Percentiles rank a stretch among this genome's conserved stretches.
phyloP scores from a whole-genome alignment of 73 alveolate genomes.

The Paramecium sonneborni region DNA sequence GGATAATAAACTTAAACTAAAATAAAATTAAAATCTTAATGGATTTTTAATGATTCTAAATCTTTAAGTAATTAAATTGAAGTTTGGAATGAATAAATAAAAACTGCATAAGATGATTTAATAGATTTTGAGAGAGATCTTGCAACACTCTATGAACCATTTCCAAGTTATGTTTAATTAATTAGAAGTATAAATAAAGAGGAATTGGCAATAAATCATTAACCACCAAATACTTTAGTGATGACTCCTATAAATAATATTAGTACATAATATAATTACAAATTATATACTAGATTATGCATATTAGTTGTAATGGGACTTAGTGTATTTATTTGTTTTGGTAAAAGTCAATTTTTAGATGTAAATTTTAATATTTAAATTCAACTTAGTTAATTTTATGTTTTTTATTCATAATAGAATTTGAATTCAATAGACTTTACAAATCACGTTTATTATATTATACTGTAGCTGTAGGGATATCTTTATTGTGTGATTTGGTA shows the following conservation, averaged over 20 bases:
- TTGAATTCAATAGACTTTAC: neutral
- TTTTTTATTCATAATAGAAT: neutral
- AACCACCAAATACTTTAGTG: neutral
- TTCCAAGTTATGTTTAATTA: neutral
- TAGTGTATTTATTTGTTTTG: slow-evolving; percentile 13
- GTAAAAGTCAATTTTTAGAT: neutral
- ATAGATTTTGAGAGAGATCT: slow-evolving; percentile 16
- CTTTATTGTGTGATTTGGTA: slow-evolving; percentile 7
- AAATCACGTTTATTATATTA: neutral
- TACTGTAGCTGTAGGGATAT: neutral
- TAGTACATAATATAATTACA: neutral
- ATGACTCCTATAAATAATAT: neutral
- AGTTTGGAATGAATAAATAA: neutral
- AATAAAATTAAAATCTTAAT: neutral
- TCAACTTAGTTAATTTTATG: neutral
- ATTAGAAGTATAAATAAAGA: neutral
- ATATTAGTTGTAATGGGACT: neutral
- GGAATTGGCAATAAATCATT: neutral
- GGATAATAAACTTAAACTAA: neutral
- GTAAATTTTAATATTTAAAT: neutral
- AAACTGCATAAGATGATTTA: slow-evolving; percentile 13
- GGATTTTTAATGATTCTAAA: slow-evolving; percentile 6
- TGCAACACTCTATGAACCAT: slow-evolving; percentile 25
- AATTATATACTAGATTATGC: neutral
- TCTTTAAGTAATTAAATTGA: neutral